These are phyloP conservation scores for Collybia sordida DNA, from an alignment of 768 basidiomycete genomes.

Conservation along the genomic window DNA sequence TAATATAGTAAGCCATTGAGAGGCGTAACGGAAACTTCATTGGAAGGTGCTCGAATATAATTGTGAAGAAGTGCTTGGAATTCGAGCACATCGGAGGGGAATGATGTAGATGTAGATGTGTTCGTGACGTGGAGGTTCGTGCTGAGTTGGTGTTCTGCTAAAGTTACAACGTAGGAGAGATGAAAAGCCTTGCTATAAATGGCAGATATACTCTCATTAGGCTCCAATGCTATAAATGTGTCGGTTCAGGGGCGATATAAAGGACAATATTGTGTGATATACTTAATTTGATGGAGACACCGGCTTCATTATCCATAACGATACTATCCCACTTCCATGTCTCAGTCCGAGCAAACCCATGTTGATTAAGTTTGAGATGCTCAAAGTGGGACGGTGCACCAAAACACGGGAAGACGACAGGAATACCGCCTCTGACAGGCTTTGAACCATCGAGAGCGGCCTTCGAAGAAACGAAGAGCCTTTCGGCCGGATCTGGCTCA, in stretches of 20 bases:
- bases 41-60: constrained; percentile 72
- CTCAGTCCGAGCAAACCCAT: constrained; percentile 87
- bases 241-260: not conserved
- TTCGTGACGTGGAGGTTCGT: constrained; percentile 85
- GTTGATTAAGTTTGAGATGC: constrained; percentile 72
- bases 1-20: constrained; percentile 66
- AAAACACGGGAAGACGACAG: constrained; percentile 83
- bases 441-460: constrained; percentile 80
- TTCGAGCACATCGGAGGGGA: constrained; percentile 50
- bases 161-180: constrained; percentile 79
- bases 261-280: constrained; percentile 25
- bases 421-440: constrained; percentile 59
- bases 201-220: constrained; percentile 55
- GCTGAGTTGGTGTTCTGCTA: constrained; percentile 69
- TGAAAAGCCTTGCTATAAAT: constrained; percentile 66
- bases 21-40: constrained; percentile 58
- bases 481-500: constrained; percentile 47
- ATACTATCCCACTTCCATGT: constrained; percentile 68
- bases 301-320: constrained; percentile 65
- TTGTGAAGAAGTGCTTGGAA: constrained; percentile 95
- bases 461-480: constrained; percentile 81
- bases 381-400: constrained; percentile 78
- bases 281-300: constrained; percentile 82
- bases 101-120: constrained; percentile 41
- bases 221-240: constrained; percentile 52